phyloP scores from a whole-genome alignment of 805 yeast species.

The Metschnikowia picachoensis region DNA sequence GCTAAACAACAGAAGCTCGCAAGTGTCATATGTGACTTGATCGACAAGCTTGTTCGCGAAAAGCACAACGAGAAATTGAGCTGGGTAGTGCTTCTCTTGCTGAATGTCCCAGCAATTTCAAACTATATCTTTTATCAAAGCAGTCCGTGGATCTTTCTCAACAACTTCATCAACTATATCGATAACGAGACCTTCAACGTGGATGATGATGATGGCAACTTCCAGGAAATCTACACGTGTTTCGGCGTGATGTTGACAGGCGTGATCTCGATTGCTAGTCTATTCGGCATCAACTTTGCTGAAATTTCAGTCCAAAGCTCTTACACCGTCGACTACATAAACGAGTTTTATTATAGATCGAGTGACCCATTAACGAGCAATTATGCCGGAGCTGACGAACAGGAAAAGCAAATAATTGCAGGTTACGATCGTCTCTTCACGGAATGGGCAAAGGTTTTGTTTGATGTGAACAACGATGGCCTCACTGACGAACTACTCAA shows the following conservation, averaged over 20 bases:
- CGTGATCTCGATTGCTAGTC: slow-evolving; percentile 23
- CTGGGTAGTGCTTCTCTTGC: slow-evolving; percentile 20
- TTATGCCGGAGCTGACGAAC: slow-evolving; percentile 18
- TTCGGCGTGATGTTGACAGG: slow-evolving; percentile 56
- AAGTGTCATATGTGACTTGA: slow-evolving; percentile 17
- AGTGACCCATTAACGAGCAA: slow-evolving; percentile 28
- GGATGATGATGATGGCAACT: slow-evolving; percentile 55
- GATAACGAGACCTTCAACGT: slow-evolving; percentile 15
- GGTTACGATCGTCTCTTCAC: slow-evolving; percentile 39
- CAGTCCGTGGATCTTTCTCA: slow-evolving; percentile 23
- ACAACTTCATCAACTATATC: slow-evolving; percentile 18
- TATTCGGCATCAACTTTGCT: slow-evolving; percentile 26
- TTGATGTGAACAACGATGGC: slow-evolving; percentile 64
- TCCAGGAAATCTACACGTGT: slow-evolving; percentile 65
- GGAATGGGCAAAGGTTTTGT: slow-evolving; percentile 78
- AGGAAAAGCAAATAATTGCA: slow-evolving; percentile 26
- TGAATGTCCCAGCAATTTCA: slow-evolving; percentile 12
- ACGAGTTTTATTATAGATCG: slow-evolving; percentile 30
- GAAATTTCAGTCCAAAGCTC: slow-evolving; percentile 25
- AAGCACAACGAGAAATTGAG: slow-evolving; percentile 25
- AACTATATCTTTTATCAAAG: slow-evolving; percentile 15
- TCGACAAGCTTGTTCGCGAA: slow-evolving; percentile 12
- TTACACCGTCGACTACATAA: slow-evolving; percentile 31
- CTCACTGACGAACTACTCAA: slow-evolving; percentile 79
- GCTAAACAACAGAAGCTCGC: slow-evolving; percentile 15